These are phyloP conservation scores for Aspergillus ruber DNA, from an alignment of 2,329 filamentous ascomycete genomes.

Conservation along the genomic window DNA sequence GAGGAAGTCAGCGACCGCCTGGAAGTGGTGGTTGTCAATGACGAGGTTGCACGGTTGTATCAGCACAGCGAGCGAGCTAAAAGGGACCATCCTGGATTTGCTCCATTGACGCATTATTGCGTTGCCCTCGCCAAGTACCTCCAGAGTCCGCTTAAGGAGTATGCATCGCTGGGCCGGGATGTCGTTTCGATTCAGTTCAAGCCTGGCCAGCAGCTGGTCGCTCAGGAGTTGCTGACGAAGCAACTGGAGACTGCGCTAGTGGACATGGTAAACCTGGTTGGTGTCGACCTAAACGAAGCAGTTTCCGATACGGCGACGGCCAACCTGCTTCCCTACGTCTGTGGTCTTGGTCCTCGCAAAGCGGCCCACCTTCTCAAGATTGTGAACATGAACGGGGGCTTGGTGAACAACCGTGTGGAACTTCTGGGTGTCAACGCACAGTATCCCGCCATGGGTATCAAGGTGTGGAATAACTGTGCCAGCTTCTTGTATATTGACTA, in stretches of 20 bases:
- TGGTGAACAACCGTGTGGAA: conserved; percentile 76
- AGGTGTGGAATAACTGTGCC: conserved; percentile 94
- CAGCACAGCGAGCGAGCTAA: conserved; percentile 78
- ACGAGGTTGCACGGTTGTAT: conserved; percentile 94
- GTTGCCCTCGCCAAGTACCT: conserved; percentile 84
- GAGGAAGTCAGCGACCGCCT: conserved; percentile 71
- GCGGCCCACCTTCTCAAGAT: conserved; percentile 79
- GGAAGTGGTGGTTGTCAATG: conserved; percentile 87
- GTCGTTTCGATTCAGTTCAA: conserved; percentile 83
- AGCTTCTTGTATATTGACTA: conserved; percentile 91
- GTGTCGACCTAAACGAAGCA: conserved; percentile 91
- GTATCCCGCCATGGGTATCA: conserved; percentile 74
- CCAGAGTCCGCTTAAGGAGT: conserved; percentile 94
- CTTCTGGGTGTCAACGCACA: conserved; percentile 82
- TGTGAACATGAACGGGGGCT: conserved; percentile 83
- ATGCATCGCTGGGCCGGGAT: conserved; percentile 84
- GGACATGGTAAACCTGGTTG: conserved; percentile 95
- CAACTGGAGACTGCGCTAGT: conserved; percentile 94
- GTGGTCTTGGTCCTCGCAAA: conserved; percentile 87
- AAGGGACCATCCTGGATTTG: conserved; percentile 72
- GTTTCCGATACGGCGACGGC: conserved; percentile 74
- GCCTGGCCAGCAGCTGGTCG: conserved; percentile 79
- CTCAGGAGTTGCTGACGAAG: conserved; percentile 78
- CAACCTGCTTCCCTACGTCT: conserved; percentile 82
- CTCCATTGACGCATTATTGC: conserved; percentile 78